Evolutionary conservation across 345 rosid genomes (phyloP).

Genomic region (Theobroma cacao): DNA sequence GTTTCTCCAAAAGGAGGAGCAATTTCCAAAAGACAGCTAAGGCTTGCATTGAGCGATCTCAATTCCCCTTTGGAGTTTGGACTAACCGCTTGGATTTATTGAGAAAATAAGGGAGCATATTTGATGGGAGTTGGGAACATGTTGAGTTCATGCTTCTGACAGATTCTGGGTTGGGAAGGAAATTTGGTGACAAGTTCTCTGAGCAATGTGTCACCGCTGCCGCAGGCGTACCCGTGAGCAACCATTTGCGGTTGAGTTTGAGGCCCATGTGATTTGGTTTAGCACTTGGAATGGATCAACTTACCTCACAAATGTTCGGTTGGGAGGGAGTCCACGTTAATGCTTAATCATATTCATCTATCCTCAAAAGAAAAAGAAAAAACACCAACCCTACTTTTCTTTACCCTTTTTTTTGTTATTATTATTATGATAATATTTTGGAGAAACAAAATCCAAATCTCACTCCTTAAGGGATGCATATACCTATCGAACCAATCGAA

Average conservation of each 20-base stretch:
- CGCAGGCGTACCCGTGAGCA: background rate
- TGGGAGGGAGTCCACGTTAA: conserved; percentile 18
- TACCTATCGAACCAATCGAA: too few relatives aligned
- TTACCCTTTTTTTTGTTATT: too few relatives aligned
- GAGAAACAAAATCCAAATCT: too few relatives aligned
- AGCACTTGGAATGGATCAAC: too few relatives aligned
- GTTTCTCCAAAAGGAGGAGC: background rate
- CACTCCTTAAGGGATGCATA: too few relatives aligned
- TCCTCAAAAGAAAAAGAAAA: too few relatives aligned
- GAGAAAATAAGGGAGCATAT: conserved; percentile 19
- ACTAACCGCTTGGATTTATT: background rate
- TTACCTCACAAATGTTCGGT: conserved; percentile 17
- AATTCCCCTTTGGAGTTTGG: conserved; percentile 11
- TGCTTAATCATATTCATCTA: too few relatives aligned
- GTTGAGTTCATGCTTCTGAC: conserved; percentile 25
- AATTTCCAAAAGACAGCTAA: conserved; percentile 22
- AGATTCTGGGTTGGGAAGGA: conserved; percentile 6
- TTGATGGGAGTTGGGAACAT: conserved; percentile 29
- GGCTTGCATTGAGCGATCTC: conserved; percentile 14
- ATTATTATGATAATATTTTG: too few relatives aligned
- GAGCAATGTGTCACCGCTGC: background rate
- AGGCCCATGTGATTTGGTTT: conserved; percentile 15
- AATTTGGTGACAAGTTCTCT: background rate
- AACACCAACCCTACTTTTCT: too few relatives aligned
- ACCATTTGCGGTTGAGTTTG: background rate